Evolutionary conservation across 2,329 filamentous ascomycete species (phyloP).

Genomic region (Talaromyces albobiverticillius): DNA sequence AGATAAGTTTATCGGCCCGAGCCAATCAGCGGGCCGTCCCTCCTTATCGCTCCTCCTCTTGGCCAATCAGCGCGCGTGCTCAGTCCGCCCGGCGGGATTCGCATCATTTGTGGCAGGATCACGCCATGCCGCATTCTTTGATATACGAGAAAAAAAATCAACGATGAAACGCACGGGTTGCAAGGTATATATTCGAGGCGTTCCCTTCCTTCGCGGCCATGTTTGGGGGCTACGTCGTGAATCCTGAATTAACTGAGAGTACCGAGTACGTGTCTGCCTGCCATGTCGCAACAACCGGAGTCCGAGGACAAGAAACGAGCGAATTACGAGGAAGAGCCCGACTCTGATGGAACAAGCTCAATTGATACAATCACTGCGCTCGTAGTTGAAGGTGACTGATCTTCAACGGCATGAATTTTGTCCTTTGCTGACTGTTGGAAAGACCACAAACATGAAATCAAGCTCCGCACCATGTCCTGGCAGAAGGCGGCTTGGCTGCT

Average conservation of each 20-base stretch:
- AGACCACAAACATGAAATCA: conserved; percentile 51
- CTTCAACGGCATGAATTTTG: background rate
- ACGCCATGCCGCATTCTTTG: no score
- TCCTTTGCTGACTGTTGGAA: background rate
- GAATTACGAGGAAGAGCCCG: background rate
- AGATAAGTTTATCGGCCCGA: background rate
- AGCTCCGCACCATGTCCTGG: conserved; percentile 54
- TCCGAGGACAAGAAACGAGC: conserved; percentile 3
- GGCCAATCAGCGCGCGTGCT: background rate
- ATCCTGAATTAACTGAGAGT: no score
- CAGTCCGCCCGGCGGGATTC: no score
- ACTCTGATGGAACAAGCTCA: conserved; percentile 11
- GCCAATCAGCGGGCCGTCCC: background rate
- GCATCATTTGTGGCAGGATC: no score
- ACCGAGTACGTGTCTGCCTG: no score
- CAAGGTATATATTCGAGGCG: background rate
- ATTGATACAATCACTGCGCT: conserved; percentile 24
- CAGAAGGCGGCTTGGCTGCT: conserved; percentile 51
- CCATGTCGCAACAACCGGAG: conserved; percentile 1
- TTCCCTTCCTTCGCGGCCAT: no score
- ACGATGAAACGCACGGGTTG: no score
- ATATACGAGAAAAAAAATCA: background rate
- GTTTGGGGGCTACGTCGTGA: no score
- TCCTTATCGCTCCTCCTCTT: no score
- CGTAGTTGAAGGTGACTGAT: conserved; percentile 26